Base-by-base conservation (phyloP, 2,329 filamentous ascomycete genomes). In the Penicillium oxalicum region DNA sequence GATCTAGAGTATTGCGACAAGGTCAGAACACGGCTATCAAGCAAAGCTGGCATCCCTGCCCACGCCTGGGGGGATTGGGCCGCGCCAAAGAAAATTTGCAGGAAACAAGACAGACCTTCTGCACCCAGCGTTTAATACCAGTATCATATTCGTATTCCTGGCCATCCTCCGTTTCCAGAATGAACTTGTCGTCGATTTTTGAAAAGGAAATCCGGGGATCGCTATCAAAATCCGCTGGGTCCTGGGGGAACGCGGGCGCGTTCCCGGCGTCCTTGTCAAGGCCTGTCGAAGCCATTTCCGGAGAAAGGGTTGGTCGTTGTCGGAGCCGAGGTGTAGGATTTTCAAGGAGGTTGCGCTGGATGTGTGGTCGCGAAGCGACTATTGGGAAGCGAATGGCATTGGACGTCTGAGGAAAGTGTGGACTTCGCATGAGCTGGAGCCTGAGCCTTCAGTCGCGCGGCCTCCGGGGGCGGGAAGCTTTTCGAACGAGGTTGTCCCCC, bases 201-300 rank as follows among this genome's bases (percentile, higher is more conserved):
- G 88, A 91, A 72, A 86, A 95, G 5, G 88, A 91, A 62, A 95
- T 87, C 59, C 91, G 86, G 27, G 87, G 80, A 65, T 95, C 90
- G 50, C 73, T 73, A 60, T 86, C 83, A 65, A 95, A 94, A 41
- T 86, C 79, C 48, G 80, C 77, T 11, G 79, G 77, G 49, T 88
- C 71, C 48, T 67, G 67, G 13, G 78, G 78, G 52, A 81, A 80
- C 45, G 56, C 64, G 49, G 53, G 44, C 44, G 57, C 43, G 12
- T 54, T 35, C 39, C 45, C 52, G 28, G 52, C 50, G 43, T 44
- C 52, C 13, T 57, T 57, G 25, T 56, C 55, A 36, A 57, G 55
- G 24, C 45, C 54, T 9, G 47, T 54, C 5, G 61, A 61, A 29
- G 55, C 49, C 64, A 67, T 67, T 36, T 40, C 28, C 4, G 33